Evolutionary conservation across 169 alveolate genomes (phyloP), one percentile per base, ranked within the genome.

Genomic region (Plasmodium cynomolgi): DNA sequence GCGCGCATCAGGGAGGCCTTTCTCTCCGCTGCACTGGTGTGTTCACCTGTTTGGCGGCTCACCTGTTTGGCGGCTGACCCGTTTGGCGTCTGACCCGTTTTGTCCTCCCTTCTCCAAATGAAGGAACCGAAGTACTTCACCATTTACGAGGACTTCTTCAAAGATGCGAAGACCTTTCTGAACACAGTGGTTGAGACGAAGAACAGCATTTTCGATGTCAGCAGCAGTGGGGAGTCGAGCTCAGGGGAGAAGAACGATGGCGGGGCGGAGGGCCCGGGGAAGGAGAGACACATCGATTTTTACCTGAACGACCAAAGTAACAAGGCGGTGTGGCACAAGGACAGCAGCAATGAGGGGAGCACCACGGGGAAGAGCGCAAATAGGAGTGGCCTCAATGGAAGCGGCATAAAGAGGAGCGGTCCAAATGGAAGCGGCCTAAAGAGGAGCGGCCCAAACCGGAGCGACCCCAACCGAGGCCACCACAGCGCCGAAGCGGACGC

Each of bases 101-200:
- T 77, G 37, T 6, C 9, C 44, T 2, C 17, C 44, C 37, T 23
- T 11, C 26, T 20, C 17, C 77, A 81, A 91, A 91, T 91, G 95
- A 83, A 91, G 13, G 71, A 75, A 23, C 15, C 39, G 0, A 79
- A 50, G 11, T 91, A 72, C 11, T 91, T 91, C 58, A 26, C 50
- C 34, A 15, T 91, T 6, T 91, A 91, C 58, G 92, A 81, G 37
- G 85, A 91, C 8, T 91, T 82, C 83, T 91, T 91, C 77, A 82
- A 91, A 82, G 95, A 91, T 82, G 95, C 95, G 7, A 81, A 91
- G 26, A 58, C 23, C 33, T 91, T 91, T 82, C 77, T 91, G 44
- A 91, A 91, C 58, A 74, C 92, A 41, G 62, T 50, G 34, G 50
- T 71, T 29, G 95, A 91, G 83, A 83, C 92, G 2, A 91, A 91